These are phyloP conservation scores for Hymenoscyphus fructigenus DNA, from an alignment of 2,329 filamentous ascomycete genomes.

Conservation along the genomic window DNA sequence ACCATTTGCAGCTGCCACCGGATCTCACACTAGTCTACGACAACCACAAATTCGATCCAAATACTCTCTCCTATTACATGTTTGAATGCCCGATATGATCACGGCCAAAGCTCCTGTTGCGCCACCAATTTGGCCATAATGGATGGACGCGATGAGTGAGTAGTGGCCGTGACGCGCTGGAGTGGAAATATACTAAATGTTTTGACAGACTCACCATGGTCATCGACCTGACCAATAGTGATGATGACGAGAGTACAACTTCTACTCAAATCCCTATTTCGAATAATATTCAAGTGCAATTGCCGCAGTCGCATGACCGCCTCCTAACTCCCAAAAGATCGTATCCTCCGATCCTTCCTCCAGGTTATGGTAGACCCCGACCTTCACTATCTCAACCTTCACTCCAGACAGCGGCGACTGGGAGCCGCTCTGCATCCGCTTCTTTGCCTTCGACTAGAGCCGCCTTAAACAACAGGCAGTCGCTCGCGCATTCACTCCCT, in stretches of 20 bases:
- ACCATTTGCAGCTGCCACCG: not conserved
- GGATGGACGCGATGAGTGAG: not conserved
- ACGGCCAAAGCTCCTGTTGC: not conserved
- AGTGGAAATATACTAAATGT: not conserved
- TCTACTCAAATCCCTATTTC: not conserved
- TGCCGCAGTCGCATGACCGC: not conserved
- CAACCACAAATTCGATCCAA: not conserved
- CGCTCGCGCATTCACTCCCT: not conserved
- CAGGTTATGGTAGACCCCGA: not conserved
- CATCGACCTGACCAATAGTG: conserved; percentile 8
- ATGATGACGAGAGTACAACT: not conserved
- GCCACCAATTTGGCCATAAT: not conserved
- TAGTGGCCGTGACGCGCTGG: not conserved
- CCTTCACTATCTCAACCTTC: not conserved
- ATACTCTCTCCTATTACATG: not conserved
- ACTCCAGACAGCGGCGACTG: not conserved
- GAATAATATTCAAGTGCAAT: not conserved
- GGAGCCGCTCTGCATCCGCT: not conserved
- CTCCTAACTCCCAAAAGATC: not conserved
- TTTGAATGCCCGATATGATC: not conserved
- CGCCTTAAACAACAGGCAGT: not conserved
- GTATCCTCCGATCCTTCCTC: not conserved
- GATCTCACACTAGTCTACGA: not conserved
- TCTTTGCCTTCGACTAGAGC: not conserved
- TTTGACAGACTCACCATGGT: not conserved